phyloP scores from a whole-genome alignment of 768 basidiomycete genomes.

The Cantharellus anzutake region DNA sequence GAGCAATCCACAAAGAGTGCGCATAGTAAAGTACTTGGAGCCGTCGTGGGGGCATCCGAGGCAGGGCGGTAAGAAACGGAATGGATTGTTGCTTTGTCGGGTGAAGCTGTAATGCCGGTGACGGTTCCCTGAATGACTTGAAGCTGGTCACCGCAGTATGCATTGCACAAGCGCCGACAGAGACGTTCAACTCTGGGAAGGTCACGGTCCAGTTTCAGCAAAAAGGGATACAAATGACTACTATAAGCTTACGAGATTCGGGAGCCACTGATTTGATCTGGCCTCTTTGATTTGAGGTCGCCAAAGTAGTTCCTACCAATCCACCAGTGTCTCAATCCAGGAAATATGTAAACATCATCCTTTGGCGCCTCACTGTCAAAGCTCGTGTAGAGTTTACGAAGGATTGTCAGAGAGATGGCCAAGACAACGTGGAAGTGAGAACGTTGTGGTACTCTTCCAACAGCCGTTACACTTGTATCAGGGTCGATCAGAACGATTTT shows the following conservation, averaged over 20 bases:
- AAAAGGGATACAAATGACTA: no score
- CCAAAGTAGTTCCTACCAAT: not conserved
- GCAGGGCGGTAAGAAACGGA: not conserved
- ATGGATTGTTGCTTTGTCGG: not conserved
- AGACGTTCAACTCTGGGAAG: not conserved
- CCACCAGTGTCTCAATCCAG: not conserved
- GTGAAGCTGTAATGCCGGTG: not conserved
- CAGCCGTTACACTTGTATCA: not conserved
- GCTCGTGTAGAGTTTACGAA: not conserved
- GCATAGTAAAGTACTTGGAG: not conserved
- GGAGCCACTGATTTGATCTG: no score
- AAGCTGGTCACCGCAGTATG: not conserved
- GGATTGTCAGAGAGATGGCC: not conserved
- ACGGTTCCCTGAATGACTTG: not conserved
- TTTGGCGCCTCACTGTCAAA: not conserved
- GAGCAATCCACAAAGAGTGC: not conserved
- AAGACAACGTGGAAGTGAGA: not conserved
- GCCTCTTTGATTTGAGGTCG: no score
- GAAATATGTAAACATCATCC: not conserved
- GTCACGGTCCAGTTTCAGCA: no score
- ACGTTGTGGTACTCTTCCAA: not conserved
- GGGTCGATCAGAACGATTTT: not conserved
- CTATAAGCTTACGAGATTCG: no score
- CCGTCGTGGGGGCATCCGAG: not conserved
- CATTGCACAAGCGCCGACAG: not conserved